Base-by-base conservation (phyloP, 441 rosid species). In the Raphanus hybrid region DNA sequence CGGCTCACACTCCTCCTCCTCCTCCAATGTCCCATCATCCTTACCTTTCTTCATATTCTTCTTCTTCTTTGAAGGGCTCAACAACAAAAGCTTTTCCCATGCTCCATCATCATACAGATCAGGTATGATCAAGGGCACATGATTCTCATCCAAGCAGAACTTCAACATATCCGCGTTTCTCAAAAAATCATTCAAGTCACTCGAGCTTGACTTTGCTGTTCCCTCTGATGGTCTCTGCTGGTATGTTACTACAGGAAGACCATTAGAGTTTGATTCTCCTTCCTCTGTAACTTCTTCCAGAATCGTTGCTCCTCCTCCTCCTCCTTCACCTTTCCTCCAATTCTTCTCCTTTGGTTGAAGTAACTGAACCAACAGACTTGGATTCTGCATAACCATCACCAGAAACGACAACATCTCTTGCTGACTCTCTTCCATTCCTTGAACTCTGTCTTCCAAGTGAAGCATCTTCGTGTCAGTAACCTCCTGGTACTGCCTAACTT, bases 71-170 rank as follows among this genome's bases (percentile, higher is more conserved):
- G 69, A 82, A 81, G 70, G 88, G 75, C 85, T 81, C 43, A 78
- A 82, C 75, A 85, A 81, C 81, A 92, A 85, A 37, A 41, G 70
- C 78, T 26, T 37, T 75, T 29, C 34, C 34, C 34, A 29, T 9
- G 90, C 87, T 50, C 89, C 83, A 77, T 90, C 96, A 58, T 89
- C 94, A 18, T 82, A 86, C 26, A 91, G 75, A 75, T 92, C 98
- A 18, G 90, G 92, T 63, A 87, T 82, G 67, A 84, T 73, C 71
- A 88, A 81, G 1, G 97, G 87, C 4, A 75, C 74, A 67, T 75
- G 91, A 81, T 85, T 86, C 48, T 89, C 96, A 73, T 92, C 98
- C 83, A 88, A 64, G 15, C 92, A 92, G 55, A 85, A 71, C 55
- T 90, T 88, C 84, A 87, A 35, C 43, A 91, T 85, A 81, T 95